These are phyloP conservation scores for Porphyrellus sp. DNA, from an alignment of 1,284 basidiomycete species.

Conservation along the genomic window DNA sequence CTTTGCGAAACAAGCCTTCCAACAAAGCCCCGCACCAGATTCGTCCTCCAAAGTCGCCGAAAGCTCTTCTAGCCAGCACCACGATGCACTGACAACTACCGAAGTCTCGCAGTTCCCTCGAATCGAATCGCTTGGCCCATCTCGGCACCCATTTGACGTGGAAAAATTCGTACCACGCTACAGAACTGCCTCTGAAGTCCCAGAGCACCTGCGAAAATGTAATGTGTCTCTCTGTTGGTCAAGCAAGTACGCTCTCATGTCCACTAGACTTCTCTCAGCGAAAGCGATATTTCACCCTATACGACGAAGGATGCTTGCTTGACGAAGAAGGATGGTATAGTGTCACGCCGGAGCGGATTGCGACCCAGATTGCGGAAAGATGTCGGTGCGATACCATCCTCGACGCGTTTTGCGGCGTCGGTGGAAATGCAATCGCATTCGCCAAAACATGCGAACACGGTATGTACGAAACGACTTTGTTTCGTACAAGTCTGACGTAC, in stretches of 20 bases:
- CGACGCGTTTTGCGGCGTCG: conserved; percentile 97
- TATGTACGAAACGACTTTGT: conserved; percentile 37
- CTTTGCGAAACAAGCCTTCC: conserved; percentile 47
- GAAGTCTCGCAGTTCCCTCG: background rate
- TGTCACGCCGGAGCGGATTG: conserved; percentile 91
- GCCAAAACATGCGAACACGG: conserved; percentile 91
- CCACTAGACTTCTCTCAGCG: conserved; percentile 81
- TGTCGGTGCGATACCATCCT: conserved; percentile 83
- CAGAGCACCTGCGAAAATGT: conserved; percentile 80
- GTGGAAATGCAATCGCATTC: conserved; percentile 96
- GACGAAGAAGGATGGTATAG: conserved; percentile 96
- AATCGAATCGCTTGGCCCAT: background rate
- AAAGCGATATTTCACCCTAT: conserved; percentile 76
- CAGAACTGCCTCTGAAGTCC: conserved; percentile 61
- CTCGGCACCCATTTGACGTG: conserved; percentile 50
- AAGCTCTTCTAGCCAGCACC: background rate
- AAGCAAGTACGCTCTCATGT: background rate
- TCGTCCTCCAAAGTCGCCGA: conserved; percentile 5
- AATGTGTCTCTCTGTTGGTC: conserved; percentile 29
- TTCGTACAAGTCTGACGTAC: conserved; percentile 2
- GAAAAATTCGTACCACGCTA: conserved; percentile 72
- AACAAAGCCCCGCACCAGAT: conserved; percentile 15
- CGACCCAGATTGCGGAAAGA: conserved; percentile 86
- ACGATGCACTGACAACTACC: background rate
- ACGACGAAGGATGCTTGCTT: conserved; percentile 73